Evolutionary conservation across 441 rosid species (phyloP), one percentile per base, ranked within the genome.

Genomic region (Flueggea neowawraea): DNA sequence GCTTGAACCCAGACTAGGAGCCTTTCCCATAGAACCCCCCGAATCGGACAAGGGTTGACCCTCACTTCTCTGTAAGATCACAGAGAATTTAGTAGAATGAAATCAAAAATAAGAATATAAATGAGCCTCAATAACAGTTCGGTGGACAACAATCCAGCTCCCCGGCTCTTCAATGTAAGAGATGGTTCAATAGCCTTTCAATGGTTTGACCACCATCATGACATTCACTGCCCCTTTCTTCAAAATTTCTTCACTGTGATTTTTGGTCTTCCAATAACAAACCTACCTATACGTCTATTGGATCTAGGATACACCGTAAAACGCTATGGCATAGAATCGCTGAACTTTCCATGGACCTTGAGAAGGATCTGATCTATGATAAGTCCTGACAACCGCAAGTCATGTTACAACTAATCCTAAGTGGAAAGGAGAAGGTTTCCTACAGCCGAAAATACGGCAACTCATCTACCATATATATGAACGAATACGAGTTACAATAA

Each of bases 1-100:
- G 75, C 82, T 83, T 45, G 97, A 84, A 66, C 83, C 84, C 3
- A 74, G 65, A 69, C 85, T 86, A 60, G 83, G 72, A 55, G 82
- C 79, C 66, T 79, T 84, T 61, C 75, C 79, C 39, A 47, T 64
- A 61, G 83, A 78, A 54, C 64, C 75, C 59, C 75, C 78, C 57
- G 67, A 71, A 33, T 76, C 78, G 31, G 75, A 66, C 17, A 44
- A 67, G 10, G 59, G 71, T 22, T 61, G 81, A 45, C 60, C 73
- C 52, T 47, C 49, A 16, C 70, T 80, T 63, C 63, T 80, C 87
- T 86, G 45, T 51, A 55, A 65, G 28, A 54, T 36, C 45, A 74
- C 14, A 65, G 12, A 49, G 66, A 39, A 36, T 56, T 17, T 61
- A 52, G 39, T 48, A 50, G 41, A 49, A 33, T 17, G 5, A 41